Conservation (phyloP, 768 basidiomycete species). For the Terana coerulea region DNA sequence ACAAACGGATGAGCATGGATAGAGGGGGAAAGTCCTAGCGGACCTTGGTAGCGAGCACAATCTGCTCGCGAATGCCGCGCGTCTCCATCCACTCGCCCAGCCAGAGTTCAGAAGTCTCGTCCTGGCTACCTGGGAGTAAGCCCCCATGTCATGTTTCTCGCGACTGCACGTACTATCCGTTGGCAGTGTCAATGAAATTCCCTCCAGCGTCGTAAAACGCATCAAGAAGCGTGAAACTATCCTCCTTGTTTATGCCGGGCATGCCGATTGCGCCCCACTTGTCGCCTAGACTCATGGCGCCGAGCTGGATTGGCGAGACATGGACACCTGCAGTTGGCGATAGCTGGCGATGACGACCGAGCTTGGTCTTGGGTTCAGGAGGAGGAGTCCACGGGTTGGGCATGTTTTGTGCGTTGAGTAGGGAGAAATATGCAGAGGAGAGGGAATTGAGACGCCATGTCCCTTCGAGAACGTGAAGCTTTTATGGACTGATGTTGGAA, state of each 20-base stretch:
- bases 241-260: conserved; percentile 38
- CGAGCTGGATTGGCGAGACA: conserved; percentile 43
- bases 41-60: conserved; percentile 26
- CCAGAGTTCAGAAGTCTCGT: conserved; percentile 30
- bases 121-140: conserved; percentile 22
- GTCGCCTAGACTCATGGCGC: conserved; percentile 42
- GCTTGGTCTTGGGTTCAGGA: conserved; percentile 15
- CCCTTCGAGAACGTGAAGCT: no score
- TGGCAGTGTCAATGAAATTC: conserved; percentile 30
- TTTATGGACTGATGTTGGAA: no score
- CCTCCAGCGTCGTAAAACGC: conserved; percentile 3
- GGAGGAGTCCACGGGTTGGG: conserved; percentile 7
- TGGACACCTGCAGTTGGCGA: conserved; percentile 36
- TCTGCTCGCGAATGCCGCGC: conserved; percentile 29
- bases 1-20: no score
- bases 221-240: conserved; percentile 40
- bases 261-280: conserved; percentile 29
- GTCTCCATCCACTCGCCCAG: conserved; percentile 37
- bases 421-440: no score
- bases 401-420: no score
- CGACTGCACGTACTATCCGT: conserved; percentile 31
- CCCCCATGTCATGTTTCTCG: neutral
- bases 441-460: no score
- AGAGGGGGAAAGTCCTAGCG: no score
- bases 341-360: conserved; percentile 31